Conservation (phyloP, 192 early-diverging fungal genomes). For the Gamsiella multidivaricata region DNA sequence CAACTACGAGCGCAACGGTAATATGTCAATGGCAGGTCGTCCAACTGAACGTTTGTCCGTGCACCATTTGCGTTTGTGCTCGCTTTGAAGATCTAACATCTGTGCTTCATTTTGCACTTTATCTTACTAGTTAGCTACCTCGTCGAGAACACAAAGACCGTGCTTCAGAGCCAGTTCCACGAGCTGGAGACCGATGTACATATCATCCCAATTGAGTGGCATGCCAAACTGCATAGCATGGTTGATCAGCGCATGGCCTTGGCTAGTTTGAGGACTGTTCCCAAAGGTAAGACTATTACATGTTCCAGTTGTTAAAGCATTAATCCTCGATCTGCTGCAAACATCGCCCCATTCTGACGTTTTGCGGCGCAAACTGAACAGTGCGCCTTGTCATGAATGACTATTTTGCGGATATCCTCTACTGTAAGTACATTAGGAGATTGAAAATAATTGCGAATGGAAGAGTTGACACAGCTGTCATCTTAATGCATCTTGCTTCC, state of each 20-base stretch:
- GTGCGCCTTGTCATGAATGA: conserved; percentile 60
- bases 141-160: conserved; percentile 45
- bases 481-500: not conserved
- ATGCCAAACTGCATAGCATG: conserved; percentile 54
- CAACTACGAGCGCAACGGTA: conserved; percentile 56
- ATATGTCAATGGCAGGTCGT: not conserved
- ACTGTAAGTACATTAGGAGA: conserved; percentile 54
- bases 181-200: conserved; percentile 46
- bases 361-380: not conserved
- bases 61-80: not conserved
- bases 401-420: conserved; percentile 56
- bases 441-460: not conserved
- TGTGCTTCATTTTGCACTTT: not conserved
- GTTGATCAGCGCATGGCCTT: conserved; percentile 56
- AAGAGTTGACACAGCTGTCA: not conserved
- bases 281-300: conserved; percentile 46
- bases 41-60: not conserved
- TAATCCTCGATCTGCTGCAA: too few relatives aligned
- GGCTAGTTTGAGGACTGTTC: conserved; percentile 53
- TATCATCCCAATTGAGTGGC: conserved; percentile 58
- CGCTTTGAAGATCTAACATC: not conserved
- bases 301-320: too few relatives aligned
- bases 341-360: not conserved
- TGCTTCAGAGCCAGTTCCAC: conserved; percentile 46
- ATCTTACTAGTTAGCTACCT: conserved; percentile 24